Evolutionary conservation across 2,329 filamentous ascomycete species (phyloP).

Genomic region (Aspergillus texensis): DNA sequence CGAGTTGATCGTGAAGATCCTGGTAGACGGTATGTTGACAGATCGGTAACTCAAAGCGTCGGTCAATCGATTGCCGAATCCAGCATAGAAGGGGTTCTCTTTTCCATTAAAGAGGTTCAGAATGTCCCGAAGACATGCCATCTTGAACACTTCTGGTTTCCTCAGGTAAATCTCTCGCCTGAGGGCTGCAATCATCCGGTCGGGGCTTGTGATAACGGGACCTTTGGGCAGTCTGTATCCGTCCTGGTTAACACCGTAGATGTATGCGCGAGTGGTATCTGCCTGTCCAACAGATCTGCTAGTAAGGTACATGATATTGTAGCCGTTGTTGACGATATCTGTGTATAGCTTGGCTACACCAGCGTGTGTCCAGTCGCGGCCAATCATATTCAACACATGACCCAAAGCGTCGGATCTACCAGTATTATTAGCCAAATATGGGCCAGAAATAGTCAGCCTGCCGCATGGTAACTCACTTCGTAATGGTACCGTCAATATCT

Average conservation of each 20-base stretch:
- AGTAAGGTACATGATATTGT: slow-evolving; percentile 98
- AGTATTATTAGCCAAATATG: slow-evolving; percentile 21
- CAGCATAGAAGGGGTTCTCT: slow-evolving; percentile 88
- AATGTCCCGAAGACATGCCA: slow-evolving; percentile 96
- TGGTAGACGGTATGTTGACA: slow-evolving; percentile 89
- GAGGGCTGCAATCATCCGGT: slow-evolving; percentile 90
- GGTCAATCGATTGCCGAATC: slow-evolving; percentile 94
- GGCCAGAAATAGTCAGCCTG: not conserved
- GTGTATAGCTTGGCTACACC: slow-evolving; percentile 97
- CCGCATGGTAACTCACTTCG: slow-evolving; percentile 62
- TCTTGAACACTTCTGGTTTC: slow-evolving; percentile 98
- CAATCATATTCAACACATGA: slow-evolving; percentile 94
- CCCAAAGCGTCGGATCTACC: slow-evolving; percentile 79
- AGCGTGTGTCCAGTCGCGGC: slow-evolving; percentile 95
- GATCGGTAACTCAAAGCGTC: slow-evolving; percentile 95
- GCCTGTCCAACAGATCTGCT: slow-evolving; percentile 92
- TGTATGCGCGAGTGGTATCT: slow-evolving; percentile 84
- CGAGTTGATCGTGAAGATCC: slow-evolving; percentile 98
- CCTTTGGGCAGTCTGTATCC: slow-evolving; percentile 83
- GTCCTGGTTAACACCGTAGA: slow-evolving; percentile 87
- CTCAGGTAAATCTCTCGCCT: slow-evolving; percentile 90
- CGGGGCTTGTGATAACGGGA: slow-evolving; percentile 91
- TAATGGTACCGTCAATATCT: slow-evolving; percentile 98
- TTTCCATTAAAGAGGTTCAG: slow-evolving; percentile 79
- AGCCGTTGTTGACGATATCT: slow-evolving; percentile 92